These are phyloP conservation scores for Boechera stricta DNA, from an alignment of 345 rosid species.

Conservation along the genomic window DNA sequence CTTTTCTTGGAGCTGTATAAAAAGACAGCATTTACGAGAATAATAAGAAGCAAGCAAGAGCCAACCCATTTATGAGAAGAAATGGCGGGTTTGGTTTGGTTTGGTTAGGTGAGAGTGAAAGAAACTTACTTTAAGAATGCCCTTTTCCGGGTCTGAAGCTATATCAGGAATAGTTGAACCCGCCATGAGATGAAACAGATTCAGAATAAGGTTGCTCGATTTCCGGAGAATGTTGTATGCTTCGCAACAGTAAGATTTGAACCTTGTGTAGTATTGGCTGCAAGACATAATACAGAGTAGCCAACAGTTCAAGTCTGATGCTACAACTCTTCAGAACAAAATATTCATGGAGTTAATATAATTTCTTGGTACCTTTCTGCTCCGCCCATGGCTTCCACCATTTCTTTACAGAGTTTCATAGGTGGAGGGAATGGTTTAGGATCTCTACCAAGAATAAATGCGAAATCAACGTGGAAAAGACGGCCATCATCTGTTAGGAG, in stretches of 20 bases:
- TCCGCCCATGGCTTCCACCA: conserved; percentile 99
- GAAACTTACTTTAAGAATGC: conserved; percentile 84
- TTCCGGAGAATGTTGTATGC: conserved; percentile 99
- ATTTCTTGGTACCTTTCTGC: conserved; percentile 74
- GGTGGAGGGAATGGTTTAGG: no score
- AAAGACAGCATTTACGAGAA: conserved; percentile 13
- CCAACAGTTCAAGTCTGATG: conserved; percentile 36
- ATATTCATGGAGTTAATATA: background rate
- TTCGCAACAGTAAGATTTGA: conserved; percentile 96
- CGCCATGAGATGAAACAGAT: conserved; percentile 96
- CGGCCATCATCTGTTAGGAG: conserved; percentile 96
- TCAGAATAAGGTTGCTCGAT: conserved; percentile 93
- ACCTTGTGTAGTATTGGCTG: conserved; percentile 12
- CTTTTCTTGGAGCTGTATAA: conserved; percentile 90
- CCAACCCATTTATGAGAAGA: no score
- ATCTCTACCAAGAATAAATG: no score
- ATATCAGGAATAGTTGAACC: conserved; percentile 98
- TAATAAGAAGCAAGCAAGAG: background rate
- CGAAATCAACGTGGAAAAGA: conserved; percentile 56
- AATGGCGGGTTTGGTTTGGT: no score
- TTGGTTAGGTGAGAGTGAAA: conserved; percentile 28
- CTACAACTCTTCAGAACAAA: background rate
- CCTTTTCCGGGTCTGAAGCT: conserved; percentile 97
- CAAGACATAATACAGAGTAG: no score
- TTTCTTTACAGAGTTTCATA: conserved; percentile 76